These are phyloP conservation scores for Aphanomyces cochlioides DNA, from an alignment of 352 stramenopile genomes.

Conservation along the genomic window DNA sequence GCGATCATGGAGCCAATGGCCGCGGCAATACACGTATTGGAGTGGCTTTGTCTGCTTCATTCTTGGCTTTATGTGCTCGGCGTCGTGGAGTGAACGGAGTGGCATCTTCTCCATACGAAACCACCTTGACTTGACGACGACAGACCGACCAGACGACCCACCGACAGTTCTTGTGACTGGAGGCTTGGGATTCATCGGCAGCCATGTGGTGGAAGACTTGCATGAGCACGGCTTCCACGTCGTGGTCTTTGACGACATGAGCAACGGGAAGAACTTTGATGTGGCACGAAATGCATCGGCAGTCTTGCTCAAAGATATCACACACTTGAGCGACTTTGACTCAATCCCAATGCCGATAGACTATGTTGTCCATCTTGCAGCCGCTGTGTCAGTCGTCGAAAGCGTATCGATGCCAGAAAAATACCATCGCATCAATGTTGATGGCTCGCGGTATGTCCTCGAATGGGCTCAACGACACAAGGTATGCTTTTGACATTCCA, in stretches of 20 bases:
- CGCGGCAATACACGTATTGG: not conserved
- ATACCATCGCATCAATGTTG: conserved; percentile 82
- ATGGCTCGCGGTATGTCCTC: conserved; percentile 75
- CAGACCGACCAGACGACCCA: conserved; percentile 26
- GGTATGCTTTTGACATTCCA: not conserved
- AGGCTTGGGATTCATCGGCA: conserved; percentile 79
- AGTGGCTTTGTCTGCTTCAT: not conserved
- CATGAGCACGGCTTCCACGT: conserved; percentile 74
- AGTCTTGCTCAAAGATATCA: conserved; percentile 83
- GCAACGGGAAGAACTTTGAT: conserved; percentile 85
- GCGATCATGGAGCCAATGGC: not conserved
- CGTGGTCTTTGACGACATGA: conserved; percentile 85
- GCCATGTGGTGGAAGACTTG: conserved; percentile 79
- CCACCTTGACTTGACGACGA: not conserved
- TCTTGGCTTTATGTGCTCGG: conserved; percentile 4
- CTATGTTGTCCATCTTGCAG: conserved; percentile 78
- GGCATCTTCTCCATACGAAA: not conserved
- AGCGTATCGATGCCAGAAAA: conserved; percentile 81
- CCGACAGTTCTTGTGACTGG: conserved; percentile 74
- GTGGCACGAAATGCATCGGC: conserved; percentile 45
- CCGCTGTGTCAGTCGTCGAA: conserved; percentile 81
- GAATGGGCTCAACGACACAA: conserved; percentile 70
- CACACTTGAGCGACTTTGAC: conserved; percentile 62
- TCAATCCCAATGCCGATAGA: conserved; percentile 78
- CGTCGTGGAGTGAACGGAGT: not conserved